Percentiles rank a stretch among this genome's conserved stretches.
Conservation (phyloP, 805 yeast genomes). For the Pichia kluyveri region DNA sequence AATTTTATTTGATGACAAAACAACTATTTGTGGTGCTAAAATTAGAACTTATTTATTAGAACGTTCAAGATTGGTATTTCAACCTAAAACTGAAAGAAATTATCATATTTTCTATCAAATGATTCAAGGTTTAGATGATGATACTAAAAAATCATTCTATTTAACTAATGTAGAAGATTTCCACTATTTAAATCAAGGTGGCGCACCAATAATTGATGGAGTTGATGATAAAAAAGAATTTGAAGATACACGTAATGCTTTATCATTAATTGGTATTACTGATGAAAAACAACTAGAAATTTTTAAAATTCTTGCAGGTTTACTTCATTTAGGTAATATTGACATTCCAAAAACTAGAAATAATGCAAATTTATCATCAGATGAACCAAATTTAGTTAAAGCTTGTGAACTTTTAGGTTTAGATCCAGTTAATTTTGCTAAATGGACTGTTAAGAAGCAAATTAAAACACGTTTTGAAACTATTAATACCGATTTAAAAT, state of each 20-base stretch:
- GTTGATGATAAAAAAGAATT: slow-evolving; percentile 82
- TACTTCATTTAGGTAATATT: slow-evolving; percentile 89
- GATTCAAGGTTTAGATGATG: slow-evolving; percentile 58
- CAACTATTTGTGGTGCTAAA: slow-evolving; percentile 87
- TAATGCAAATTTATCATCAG: slow-evolving; percentile 72
- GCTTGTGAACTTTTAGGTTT: slow-evolving; percentile 82
- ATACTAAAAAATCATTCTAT: slow-evolving; percentile 47
- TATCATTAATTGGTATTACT: slow-evolving; percentile 68
- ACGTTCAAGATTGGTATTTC: slow-evolving; percentile 89
- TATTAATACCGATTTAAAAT: slow-evolving; percentile 72
- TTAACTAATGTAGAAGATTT: slow-evolving; percentile 61
- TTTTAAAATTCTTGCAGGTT: slow-evolving; percentile 75
- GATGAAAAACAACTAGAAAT: slow-evolving; percentile 52
- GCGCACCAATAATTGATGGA: slow-evolving; percentile 56
- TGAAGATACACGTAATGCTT: slow-evolving; percentile 64
- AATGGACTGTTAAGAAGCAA: slow-evolving; percentile 91
- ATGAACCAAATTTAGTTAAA: slow-evolving; percentile 75
- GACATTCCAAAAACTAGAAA: slow-evolving; percentile 76
- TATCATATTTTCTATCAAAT: slow-evolving; percentile 93
- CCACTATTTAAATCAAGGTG: slow-evolving; percentile 85
- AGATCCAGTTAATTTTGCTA: slow-evolving; percentile 63
- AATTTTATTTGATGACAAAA: slow-evolving; percentile 67
- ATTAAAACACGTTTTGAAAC: slow-evolving; percentile 88
- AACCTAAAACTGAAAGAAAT: slow-evolving; percentile 84
- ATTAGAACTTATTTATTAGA: slow-evolving; percentile 89